These are phyloP conservation scores for Aspergillus baeticus DNA, from an alignment of 495 filamentous ascomycete species.

Conservation along the genomic window DNA sequence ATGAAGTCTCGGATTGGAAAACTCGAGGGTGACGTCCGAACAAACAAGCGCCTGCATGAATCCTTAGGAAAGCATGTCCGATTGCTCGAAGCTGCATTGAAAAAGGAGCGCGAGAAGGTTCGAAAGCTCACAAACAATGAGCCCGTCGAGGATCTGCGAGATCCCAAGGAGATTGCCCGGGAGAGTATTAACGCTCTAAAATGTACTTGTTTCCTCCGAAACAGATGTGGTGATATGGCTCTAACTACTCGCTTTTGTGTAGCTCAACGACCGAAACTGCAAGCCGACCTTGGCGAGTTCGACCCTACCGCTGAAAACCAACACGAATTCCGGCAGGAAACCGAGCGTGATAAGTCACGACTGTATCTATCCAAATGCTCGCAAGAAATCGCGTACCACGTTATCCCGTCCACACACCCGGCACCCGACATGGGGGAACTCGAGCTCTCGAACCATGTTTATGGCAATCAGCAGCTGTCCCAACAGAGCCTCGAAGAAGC, in stretches of 20 bases:
- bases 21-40: constrained; percentile 83
- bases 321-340: constrained; percentile 56
- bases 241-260: constrained; percentile 14
- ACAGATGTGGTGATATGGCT: neutral
- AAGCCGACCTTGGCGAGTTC: constrained; percentile 39
- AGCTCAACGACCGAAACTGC: constrained; percentile 42
- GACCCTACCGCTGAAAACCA: constrained; percentile 53
- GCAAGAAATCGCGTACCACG: constrained; percentile 55
- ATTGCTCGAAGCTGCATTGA: constrained; percentile 87
- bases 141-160: constrained; percentile 43
- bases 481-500: constrained; percentile 52
- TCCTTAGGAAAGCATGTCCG: constrained; percentile 84
- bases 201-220: constrained; percentile 24
- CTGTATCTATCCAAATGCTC: constrained; percentile 54
- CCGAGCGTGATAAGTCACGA: constrained; percentile 50
- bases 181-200: constrained; percentile 42
- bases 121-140: constrained; percentile 48
- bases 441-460: constrained; percentile 47
- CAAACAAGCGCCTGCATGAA: constrained; percentile 82
- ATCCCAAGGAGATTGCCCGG: constrained; percentile 44
- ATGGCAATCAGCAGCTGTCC: constrained; percentile 44
- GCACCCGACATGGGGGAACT: constrained; percentile 45
- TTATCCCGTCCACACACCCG: constrained; percentile 49
- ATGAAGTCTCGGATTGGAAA: constrained; percentile 99
- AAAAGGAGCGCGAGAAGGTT: constrained; percentile 62